phyloP scores from a whole-genome alignment of 176 grass and related monocot genomes.

The Tuctoria greenei region DNA sequence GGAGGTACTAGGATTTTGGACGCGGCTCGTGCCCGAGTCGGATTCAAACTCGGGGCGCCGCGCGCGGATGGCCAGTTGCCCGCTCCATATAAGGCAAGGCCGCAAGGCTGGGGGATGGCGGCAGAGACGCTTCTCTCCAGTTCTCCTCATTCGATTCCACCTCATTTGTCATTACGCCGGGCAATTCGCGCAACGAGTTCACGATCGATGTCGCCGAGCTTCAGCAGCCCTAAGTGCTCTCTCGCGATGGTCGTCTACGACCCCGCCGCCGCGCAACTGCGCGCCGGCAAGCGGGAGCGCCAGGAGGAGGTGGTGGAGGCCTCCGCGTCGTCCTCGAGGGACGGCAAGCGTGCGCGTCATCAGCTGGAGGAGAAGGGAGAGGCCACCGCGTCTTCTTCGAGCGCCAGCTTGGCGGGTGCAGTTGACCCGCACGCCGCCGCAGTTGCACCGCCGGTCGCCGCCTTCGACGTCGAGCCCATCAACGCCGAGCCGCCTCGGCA shows the following conservation, averaged over 20 bases:
- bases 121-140: background rate
- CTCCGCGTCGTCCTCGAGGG: too few species aligned
- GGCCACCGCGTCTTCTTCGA: background rate
- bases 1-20: background rate
- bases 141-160: conserved; percentile 8
- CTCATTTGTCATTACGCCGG: background rate
- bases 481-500: background rate
- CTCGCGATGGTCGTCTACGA: conserved; percentile 1
- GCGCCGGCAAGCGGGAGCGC: too few species aligned
- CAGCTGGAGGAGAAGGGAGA: background rate
- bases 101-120: background rate
- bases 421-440: background rate
- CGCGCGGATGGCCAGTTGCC: background rate
- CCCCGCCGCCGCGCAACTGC: background rate
- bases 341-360: background rate
- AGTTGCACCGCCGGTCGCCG: too few species aligned
- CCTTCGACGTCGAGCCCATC: background rate
- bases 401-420: background rate
- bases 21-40: background rate
- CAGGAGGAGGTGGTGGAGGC: too few species aligned
- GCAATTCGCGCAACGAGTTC: background rate
- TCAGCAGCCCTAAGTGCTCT: background rate
- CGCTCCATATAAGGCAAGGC: background rate
- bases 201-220: background rate
- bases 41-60: background rate